These are phyloP conservation scores for Golubevia sp. DNA, from an alignment of 1,284 basidiomycete genomes.

Conservation along the genomic window DNA sequence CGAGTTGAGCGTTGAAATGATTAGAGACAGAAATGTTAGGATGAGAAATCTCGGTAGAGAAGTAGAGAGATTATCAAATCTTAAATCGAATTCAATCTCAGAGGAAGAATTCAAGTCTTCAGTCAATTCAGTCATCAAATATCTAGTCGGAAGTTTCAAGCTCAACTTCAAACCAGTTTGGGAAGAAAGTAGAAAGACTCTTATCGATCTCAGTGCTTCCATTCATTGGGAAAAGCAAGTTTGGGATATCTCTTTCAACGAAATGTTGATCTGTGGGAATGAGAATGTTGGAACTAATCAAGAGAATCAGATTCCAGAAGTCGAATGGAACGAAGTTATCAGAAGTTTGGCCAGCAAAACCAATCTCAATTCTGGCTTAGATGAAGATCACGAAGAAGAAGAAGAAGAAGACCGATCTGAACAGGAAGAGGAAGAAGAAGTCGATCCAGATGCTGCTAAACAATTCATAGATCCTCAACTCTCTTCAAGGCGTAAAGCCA, in stretches of 20 bases:
- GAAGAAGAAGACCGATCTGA: conserved; percentile 1
- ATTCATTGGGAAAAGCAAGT: conserved; percentile 15
- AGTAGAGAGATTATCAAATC: conserved; percentile 8
- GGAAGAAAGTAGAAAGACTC: conserved; percentile 39
- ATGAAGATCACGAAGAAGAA: conserved; percentile 2
- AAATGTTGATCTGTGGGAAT: conserved; percentile 14
- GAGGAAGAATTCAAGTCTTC: conserved; percentile 17
- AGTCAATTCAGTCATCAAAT: conserved; percentile 12
- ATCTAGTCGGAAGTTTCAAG: conserved; percentile 49
- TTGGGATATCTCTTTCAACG: conserved; percentile 22
- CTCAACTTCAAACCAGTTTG: conserved; percentile 56
- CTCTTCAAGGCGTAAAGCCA: conserved; percentile 17
- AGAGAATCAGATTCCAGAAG: background rate
- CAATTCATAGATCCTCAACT: conserved; percentile 43
- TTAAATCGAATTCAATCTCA: background rate
- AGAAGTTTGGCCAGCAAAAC: too few species aligned
- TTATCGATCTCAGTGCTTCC: conserved; percentile 31
- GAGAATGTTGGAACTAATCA: background rate
- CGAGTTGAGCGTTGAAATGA: conserved; percentile 28
- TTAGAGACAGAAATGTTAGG: conserved; percentile 52
- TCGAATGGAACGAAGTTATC: background rate
- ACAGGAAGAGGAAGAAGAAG: conserved; percentile 20
- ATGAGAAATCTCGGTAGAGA: conserved; percentile 44
- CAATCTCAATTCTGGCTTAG: background rate
- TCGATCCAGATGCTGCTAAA: conserved; percentile 28